phyloP scores from a whole-genome alignment of 2,329 filamentous ascomycete genomes.

The Helotiales sp. region DNA sequence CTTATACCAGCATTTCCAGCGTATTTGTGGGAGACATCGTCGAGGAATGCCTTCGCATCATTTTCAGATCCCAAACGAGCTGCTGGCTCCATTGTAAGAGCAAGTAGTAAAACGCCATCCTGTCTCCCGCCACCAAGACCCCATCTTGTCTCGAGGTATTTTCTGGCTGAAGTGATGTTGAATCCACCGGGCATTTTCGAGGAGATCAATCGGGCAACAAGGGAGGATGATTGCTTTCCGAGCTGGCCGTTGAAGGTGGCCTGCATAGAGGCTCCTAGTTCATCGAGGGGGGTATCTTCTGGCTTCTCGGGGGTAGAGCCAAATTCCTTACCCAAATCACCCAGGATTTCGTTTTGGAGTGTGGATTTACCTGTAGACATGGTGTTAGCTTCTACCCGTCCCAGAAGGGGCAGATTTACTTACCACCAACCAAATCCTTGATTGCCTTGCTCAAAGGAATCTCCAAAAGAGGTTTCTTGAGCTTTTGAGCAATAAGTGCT shows the following conservation, averaged over 20 bases:
- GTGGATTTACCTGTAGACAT: constrained; percentile 83
- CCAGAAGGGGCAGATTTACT: constrained; percentile 44
- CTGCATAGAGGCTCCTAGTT: constrained; percentile 94
- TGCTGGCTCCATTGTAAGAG: constrained; percentile 90
- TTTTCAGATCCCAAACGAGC: constrained; percentile 86
- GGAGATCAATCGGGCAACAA: constrained; percentile 93
- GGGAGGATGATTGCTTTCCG: constrained; percentile 91
- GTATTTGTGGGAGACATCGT: constrained; percentile 88
- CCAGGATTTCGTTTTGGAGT: constrained; percentile 96
- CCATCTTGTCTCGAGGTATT: constrained; percentile 95
- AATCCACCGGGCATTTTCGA: constrained; percentile 99
- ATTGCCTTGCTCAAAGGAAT: constrained; percentile 95
- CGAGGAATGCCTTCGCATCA: constrained; percentile 91
- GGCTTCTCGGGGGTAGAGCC: constrained; percentile 98
- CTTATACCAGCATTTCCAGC: constrained; percentile 82
- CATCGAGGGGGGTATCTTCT: constrained; percentile 95
- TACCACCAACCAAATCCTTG: constrained; percentile 97
- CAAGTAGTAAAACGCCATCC: constrained; percentile 86
- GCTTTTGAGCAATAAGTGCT: constrained; percentile 90
- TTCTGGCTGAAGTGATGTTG: constrained; percentile 95
- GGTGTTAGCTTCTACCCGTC: constrained; percentile 23
- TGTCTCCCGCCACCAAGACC: constrained; percentile 85
- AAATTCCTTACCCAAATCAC: constrained; percentile 97
- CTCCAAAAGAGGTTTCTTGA: constrained; percentile 91
- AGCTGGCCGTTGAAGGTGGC: constrained; percentile 98